Evolutionary conservation across 169 alveolate species (phyloP).

Genomic region (Perkinsus chesapeaki): DNA sequence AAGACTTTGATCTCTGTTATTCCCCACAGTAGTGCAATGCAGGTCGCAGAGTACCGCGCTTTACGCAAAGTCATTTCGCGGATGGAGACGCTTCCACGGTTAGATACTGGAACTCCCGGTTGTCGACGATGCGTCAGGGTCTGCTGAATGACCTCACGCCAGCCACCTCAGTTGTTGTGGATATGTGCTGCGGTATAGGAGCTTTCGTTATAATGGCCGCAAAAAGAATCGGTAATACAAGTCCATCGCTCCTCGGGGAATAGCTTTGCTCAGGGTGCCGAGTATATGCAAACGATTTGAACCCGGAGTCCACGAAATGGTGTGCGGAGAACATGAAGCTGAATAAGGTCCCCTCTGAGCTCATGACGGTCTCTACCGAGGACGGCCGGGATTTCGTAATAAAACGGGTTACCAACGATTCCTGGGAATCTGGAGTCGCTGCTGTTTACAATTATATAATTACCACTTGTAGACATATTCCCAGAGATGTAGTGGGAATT

Average conservation of each 20-base stretch:
- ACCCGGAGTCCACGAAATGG: slow-evolving; percentile 62
- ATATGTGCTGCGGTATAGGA: slow-evolving; percentile 2
- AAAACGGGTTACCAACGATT: not conserved
- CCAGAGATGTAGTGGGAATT: too few species aligned
- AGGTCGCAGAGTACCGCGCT: too few species aligned
- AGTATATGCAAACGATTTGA: slow-evolving; percentile 77
- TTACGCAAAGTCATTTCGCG: too few species aligned
- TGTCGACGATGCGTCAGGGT: not conserved
- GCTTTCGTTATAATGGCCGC: not conserved
- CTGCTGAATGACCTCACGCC: not conserved
- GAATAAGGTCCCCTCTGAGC: slow-evolving; percentile 32
- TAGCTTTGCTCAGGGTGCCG: slow-evolving; percentile 46
- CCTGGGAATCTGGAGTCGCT: not conserved
- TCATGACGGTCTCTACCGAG: not conserved
- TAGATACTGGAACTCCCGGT: slow-evolving; percentile 9
- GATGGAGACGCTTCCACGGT: too few species aligned
- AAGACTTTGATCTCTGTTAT: too few species aligned
- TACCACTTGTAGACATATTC: too few species aligned
- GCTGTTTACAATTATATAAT: too few species aligned
- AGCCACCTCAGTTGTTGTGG: not conserved
- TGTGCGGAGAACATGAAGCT: slow-evolving; percentile 56
- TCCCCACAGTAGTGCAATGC: too few species aligned
- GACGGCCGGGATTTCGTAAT: slow-evolving; percentile 8
- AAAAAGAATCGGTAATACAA: not conserved
- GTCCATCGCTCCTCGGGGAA: too few species aligned